phyloP scores from a whole-genome alignment of 208 protist species.

The Trypanosoma scelopori region DNA sequence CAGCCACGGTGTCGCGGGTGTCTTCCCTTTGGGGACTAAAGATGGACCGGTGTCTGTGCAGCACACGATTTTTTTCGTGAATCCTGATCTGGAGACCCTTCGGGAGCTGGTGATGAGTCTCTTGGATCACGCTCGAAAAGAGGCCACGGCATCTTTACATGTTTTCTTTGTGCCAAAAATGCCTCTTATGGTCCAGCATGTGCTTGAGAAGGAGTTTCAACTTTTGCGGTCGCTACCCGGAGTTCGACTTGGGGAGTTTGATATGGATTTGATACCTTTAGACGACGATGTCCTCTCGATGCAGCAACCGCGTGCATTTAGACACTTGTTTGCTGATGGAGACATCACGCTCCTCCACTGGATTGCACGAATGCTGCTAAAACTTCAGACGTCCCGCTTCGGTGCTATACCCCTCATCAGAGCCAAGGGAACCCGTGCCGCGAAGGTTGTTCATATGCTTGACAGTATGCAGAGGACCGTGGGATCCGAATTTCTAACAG shows the following conservation, averaged over 20 bases:
- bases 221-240: conserved; percentile 48
- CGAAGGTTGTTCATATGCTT: conserved; percentile 67
- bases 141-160: conserved; percentile 41
- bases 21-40: conserved; percentile 24
- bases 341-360: conserved; percentile 65
- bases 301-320: conserved; percentile 67
- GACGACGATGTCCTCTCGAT: conserved; percentile 78
- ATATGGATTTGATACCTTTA: conserved; percentile 79
- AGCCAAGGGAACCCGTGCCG: conserved; percentile 58
- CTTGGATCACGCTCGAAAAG: conserved; percentile 52
- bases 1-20: conserved; percentile 20
- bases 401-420: conserved; percentile 57
- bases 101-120: conserved; percentile 51
- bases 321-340: conserved; percentile 68
- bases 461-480: conserved; percentile 71
- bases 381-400: conserved; percentile 76
- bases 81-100: conserved; percentile 40
- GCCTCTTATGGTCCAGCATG: conserved; percentile 70
- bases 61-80: conserved; percentile 24
- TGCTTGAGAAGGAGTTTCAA: conserved; percentile 73
- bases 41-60: conserved; percentile 13
- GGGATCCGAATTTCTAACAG: conserved; percentile 51
- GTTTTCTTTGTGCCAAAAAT: conserved; percentile 75
- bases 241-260: conserved; percentile 59
- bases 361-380: conserved; percentile 78